Evolutionary conservation across 1,284 basidiomycete genomes (phyloP), one percentile per base, ranked within the genome.

Genomic region (Phaffia rhodozyma): DNA sequence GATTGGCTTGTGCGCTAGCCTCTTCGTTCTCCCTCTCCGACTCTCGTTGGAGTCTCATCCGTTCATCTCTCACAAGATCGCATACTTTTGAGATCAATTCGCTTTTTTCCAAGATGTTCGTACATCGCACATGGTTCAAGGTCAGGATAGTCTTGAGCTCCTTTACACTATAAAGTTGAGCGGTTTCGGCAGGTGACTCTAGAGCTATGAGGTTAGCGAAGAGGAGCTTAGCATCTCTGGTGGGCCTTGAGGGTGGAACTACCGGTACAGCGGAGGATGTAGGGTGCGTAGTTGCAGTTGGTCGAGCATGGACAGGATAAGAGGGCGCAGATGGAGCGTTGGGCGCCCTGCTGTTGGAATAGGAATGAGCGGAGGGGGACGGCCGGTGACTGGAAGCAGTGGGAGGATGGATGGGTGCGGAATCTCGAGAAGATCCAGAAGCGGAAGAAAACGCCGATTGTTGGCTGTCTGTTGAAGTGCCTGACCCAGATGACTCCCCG

Each of bases 61-160:
- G 25, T 53, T 63, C 62, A 25, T 34, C 48, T 20, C 20, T 32
- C 13, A 63, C 62, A 2, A 63, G 56, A 3, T 16, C n/a, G 5
- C 25, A 50, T 23, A 63, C 62, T 27, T 55, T 58, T 5, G 48
- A 49, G 16, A 63, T 56, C n/a, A 63, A 43, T n/a, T 63, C 62
- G 4, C 50, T 30, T n/a, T 63, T 63, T 32, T 63, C 62, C 21
- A 63, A 51, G 32, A 63, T 57, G 2, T 32, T 48, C 20, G 58
- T 57, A 29, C 56, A 63, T 9, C 62, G 62, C 25, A 58, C 62
- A 53, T 63, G 62, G 25, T 53, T 51, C 2, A 49, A 23, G 1
- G 55, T 18, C 30, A 63, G 62, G 34, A 63, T 63, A 21, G 56
- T 32, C 29, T 63, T 63, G 32, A 63, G 62, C 23, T 50, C n/a